Base-by-base conservation (phyloP, 2,329 filamentous ascomycete genomes). In the Orbilia oligospora region DNA sequence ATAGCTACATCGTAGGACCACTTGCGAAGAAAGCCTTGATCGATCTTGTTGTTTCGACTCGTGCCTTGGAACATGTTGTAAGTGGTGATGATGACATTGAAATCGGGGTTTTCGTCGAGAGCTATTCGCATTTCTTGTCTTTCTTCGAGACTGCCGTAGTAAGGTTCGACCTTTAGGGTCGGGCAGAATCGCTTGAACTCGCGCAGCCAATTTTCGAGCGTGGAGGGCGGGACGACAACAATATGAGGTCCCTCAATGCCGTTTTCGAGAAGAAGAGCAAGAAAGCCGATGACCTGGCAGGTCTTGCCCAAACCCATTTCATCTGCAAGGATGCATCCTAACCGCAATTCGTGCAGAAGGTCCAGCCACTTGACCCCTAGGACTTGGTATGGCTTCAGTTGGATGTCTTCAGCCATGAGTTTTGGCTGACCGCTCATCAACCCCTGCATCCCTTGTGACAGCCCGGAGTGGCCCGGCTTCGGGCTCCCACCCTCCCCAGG, bases 261-360 rank as follows among this genome's bases (percentile, higher is more conserved):
- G 33, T 89, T 89, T 82, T 94, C 90, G 16, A 92, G 90, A 27
- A 99, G 87, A 82, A 97, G 91, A 16, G 93, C 92, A 55, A 99
- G 88, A 82, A 99, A 93, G 0, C 93, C 91, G 81, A 99, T 97
- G 79, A 98, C 93, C 83, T 99, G 95, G 82, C 94, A 97, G 0
- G 96, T 99, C 87, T 99, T 99, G 55, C 96, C 96, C 48, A 95
- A 87, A 65, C 93, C 96, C 96, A 99, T 99, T 83, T 99, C 96
- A 83, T 99, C 96, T 0, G 96, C 96, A 18, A 99, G 87, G 71
- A 99, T 98, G 80, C 94, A 95, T 55, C 93, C 95, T 65, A 97
- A 88, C 30, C 90, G 88, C 73, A 92, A 90, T 66, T 91, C 88
- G 85, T 93, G 97, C 14, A 99, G 88, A 55, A 98, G 85, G 70